Conservation (phyloP, 495 filamentous ascomycete species). For the Schizothecium vesticola region DNA sequence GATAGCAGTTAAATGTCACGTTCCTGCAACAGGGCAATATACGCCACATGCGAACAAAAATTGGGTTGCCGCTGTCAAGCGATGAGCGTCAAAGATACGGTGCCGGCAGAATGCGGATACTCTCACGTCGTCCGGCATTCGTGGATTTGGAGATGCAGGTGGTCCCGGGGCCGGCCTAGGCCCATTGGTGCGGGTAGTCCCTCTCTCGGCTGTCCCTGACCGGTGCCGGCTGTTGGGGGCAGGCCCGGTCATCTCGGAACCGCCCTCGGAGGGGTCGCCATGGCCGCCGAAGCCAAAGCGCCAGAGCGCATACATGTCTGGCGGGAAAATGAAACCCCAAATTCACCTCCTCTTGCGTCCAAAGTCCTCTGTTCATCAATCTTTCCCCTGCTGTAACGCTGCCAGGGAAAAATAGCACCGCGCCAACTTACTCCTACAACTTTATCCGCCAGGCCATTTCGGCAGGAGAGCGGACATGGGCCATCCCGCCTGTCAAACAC, state of each 20-base stretch:
- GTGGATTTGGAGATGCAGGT: neutral
- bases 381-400: neutral
- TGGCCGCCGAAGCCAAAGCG: neutral
- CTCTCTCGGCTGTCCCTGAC: neutral
- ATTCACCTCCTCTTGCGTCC: neutral
- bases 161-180: neutral
- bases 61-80: neutral
- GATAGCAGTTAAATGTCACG: no score
- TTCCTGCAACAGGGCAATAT: no score
- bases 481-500: neutral
- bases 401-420: neutral
- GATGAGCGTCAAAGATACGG: neutral
- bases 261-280: neutral
- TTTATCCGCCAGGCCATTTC: neutral
- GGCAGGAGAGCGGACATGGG: neutral
- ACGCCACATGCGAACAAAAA: no score
- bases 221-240: neutral
- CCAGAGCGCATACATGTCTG: neutral
- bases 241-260: neutral
- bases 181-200: slow-evolving; percentile 1
- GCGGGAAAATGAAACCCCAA: neutral
- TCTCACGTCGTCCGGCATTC: neutral
- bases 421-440: neutral
- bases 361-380: neutral
- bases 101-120: neutral